Percentiles rank a stretch among this genome's conserved stretches.
These are phyloP conservation scores for Plasmodium falciparum DNA, from an alignment of 169 alveolate genomes.

Conservation along the genomic window DNA sequence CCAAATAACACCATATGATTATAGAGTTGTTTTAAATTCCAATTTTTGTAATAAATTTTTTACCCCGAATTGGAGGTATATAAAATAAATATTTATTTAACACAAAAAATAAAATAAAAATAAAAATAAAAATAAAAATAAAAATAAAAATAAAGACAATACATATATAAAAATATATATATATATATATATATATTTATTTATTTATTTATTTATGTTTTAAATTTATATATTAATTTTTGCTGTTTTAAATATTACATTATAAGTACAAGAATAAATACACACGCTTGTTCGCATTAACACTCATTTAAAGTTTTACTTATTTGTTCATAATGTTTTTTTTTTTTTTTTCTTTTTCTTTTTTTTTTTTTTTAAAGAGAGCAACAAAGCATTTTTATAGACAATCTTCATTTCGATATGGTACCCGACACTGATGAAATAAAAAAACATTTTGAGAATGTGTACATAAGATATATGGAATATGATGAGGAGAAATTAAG, in stretches of 20 bases:
- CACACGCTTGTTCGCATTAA: neutral
- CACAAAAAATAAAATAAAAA: neutral
- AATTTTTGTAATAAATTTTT: slow-evolving; percentile 44
- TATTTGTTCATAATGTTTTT: neutral
- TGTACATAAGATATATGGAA: slow-evolving; percentile 65
- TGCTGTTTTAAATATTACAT: neutral
- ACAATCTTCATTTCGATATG: slow-evolving; percentile 64
- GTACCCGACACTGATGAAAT: slow-evolving; percentile 63
- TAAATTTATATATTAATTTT: neutral
- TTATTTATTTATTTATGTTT: neutral
- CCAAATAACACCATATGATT: slow-evolving; percentile 72
- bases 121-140: neutral
- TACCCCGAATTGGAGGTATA: slow-evolving; percentile 59
- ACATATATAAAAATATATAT: too few species aligned
- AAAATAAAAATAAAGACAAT: neutral
- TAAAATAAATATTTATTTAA: neutral
- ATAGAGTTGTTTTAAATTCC: slow-evolving; percentile 36
- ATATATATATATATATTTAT: neutral
- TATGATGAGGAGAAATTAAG: slow-evolving; percentile 12
- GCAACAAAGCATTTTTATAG: slow-evolving; percentile 44
- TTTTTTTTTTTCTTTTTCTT: slow-evolving; percentile 6
- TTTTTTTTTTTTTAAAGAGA: slow-evolving; percentile 12
- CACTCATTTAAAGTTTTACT: neutral
- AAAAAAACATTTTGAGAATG: slow-evolving; percentile 34
- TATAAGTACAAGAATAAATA: neutral